Base-by-base conservation (phyloP, 75 land plant genomes). In the Sequoia sempervirens region DNA sequence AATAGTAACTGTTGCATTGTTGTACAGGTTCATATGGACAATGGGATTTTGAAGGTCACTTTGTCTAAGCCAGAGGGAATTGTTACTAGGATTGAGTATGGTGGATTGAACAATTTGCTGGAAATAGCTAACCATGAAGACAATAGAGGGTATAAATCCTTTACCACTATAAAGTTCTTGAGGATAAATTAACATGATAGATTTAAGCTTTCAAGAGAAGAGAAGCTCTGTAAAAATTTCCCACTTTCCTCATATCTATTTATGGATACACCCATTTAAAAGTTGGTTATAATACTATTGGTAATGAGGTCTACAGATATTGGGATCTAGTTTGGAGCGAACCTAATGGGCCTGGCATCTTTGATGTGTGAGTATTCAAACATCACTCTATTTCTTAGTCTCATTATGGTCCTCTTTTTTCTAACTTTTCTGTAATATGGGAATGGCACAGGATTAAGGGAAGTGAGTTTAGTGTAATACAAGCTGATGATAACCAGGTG, bases 11-110 rank as follows among this genome's bases (percentile, higher is more conserved):
- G 7, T 23, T 2, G 1, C 47, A n/a, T 17, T 52, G n/a, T 70
- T 40, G 15, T 81, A 78, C 92, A 95, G 97, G 93, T 95, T 82
- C 70, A 94, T 43, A 36, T 95, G 88, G 94, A 95, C 82, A 95
- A 94, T 90, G 94, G 95, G 32, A 90, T 94, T 56, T 38, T 91
- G 7, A 88, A 90, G 80, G 86, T 95, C 7, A 95, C 91, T 2
- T 82, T 95, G 50, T 88, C 97, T 18, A 94, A 91, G 40, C 97
- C 97, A 28, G 90, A 82, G 15, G 97, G 97, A 26, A 86, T 91
- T 46, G 87, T 95, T 53, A 91, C 94, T 17, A 87, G 91, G n/a
- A 84, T 95, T 45, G 79, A 78, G 64, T 95, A 90, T 83, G 88
- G 87, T 84, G 97, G 93, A 13, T 34, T 95, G 37, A 89, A 90